phyloP scores from a whole-genome alignment of 2,329 filamentous ascomycete genomes.

The Penicillium digitatum region DNA sequence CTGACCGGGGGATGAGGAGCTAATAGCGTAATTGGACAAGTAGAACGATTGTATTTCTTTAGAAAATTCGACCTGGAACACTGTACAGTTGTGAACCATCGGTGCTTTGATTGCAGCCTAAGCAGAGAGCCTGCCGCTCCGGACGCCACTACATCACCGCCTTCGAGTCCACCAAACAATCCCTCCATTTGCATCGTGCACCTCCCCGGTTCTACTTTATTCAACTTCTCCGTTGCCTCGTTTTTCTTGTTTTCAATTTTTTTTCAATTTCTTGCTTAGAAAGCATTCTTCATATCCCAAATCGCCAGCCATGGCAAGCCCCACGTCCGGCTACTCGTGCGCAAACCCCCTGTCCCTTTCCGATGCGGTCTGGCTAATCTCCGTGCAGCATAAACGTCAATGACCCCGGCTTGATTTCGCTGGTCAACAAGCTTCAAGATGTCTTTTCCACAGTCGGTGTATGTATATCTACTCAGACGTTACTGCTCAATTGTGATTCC shows the following conservation, averaged over 20 bases:
- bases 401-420: constrained; percentile 65
- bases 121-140: background rate
- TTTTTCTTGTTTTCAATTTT: constrained; percentile 15
- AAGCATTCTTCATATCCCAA: constrained; percentile 6
- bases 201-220: constrained; percentile 4
- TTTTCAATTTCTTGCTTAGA: constrained; percentile 6
- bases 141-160: constrained; percentile 27
- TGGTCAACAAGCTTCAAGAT: constrained; percentile 99
- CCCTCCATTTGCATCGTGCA: constrained; percentile 13
- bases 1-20: background rate
- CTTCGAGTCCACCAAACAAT: constrained; percentile 25
- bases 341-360: constrained; percentile 30
- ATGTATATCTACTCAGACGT: constrained; percentile 36
- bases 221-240: constrained; percentile 15
- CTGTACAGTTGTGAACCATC: background rate
- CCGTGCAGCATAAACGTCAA: constrained; percentile 64
- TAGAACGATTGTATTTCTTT: background rate
- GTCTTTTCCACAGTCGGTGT: constrained; percentile 95
- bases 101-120: constrained; percentile 1
- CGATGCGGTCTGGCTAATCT: constrained; percentile 28
- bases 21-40: background rate
- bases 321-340: constrained; percentile 44
- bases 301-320: constrained; percentile 45
- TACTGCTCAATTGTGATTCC: constrained; percentile 4
- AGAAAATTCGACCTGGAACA: background rate